Base-by-base conservation (phyloP, 768 basidiomycete species). In the Lentinula lateritia region DNA sequence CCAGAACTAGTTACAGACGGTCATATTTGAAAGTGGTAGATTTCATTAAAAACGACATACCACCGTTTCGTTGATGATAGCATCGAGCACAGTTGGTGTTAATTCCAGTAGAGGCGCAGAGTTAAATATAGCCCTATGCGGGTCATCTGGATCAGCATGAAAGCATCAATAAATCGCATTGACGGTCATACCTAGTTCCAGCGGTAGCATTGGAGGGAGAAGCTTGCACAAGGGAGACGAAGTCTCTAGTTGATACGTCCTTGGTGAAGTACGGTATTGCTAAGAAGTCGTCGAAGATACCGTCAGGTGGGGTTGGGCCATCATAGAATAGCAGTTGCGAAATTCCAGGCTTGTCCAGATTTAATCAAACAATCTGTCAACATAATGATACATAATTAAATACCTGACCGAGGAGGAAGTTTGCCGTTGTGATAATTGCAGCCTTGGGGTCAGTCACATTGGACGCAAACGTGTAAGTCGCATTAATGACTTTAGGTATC, bases 361-460 rank as follows among this genome's bases (percentile, higher is more conserved):
- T 2, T 52, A 55, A 16, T 20, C 34, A 50, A 20, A 38, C 57
- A 12, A 39, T 13, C 42, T 53, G 32, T 20, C 35, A 41, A 60
- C 16, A n/a, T 36, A 36, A 50, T n/a, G 35, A 52, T 23, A 23
- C 6, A n/a, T 46, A 50, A 41, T 59, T 20, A 62, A 73, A 16
- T 57, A 82, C 82, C 70, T 70, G 54, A 28, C 70, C 75, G 39
- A 69, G 50, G 5, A 70, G 20, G 38, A 68, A 72, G 61, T 75
- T 80, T 46, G 79, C 83, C 0, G 81, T 76, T 2, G 79, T 74
- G 50, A 86, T 75, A 10, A 85, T 72, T 2, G 63, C 64, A 9
- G 84, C 83, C 64, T 84, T 85, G 2, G 82, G 80, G 61, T 86
- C 83, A 0, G 69, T 78, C 5, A 78, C 76, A 2, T 68, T 72